Evolutionary conservation across 1,139 yeast species (phyloP).

Genomic region (Blastobotrys arbuscula): DNA sequence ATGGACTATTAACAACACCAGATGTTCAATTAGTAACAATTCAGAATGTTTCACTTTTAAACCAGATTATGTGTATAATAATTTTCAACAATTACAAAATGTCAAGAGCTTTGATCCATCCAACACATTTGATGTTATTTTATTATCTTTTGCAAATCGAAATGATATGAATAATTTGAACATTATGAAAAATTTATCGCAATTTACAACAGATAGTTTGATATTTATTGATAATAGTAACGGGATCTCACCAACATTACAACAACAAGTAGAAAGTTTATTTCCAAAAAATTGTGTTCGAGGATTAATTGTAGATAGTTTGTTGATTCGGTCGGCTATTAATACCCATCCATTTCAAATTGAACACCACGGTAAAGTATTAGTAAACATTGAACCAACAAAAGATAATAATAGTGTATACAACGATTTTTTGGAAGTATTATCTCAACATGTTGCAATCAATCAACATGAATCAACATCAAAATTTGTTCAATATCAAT

Average conservation of each 20-base stretch:
- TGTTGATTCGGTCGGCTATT: slow-evolving; percentile 16
- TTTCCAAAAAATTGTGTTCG: slow-evolving; percentile 26
- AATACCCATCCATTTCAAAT: slow-evolving; percentile 8
- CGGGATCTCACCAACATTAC: slow-evolving; percentile 25
- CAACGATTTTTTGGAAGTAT: neutral
- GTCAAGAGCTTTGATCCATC: neutral
- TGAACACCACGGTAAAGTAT: slow-evolving; percentile 11
- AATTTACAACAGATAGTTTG: slow-evolving; percentile 27
- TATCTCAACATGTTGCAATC: neutral
- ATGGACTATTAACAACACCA: slow-evolving; percentile 16
- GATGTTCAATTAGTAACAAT: slow-evolving; percentile 15
- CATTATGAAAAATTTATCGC: slow-evolving; percentile 10
- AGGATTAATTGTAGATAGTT: slow-evolving; percentile 22
- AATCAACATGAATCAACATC: slow-evolving; percentile 13
- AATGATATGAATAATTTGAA: slow-evolving; percentile 1
- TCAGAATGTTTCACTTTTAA: slow-evolving; percentile 5
- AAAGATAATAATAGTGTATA: neutral
- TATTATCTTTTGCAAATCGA: slow-evolving; percentile 29
- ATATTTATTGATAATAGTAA: slow-evolving; percentile 31
- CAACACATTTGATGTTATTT: slow-evolving; percentile 21
- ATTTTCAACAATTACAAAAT: neutral
- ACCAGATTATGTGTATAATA: neutral
- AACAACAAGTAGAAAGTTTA: slow-evolving; percentile 25
- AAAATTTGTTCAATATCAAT: slow-evolving; percentile 66
- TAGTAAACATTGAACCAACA: neutral